Evolutionary conservation across 2,329 filamentous ascomycete species (phyloP), one percentile per base, ranked within the genome.

Genomic region (Cordyceps tenuipes): DNA sequence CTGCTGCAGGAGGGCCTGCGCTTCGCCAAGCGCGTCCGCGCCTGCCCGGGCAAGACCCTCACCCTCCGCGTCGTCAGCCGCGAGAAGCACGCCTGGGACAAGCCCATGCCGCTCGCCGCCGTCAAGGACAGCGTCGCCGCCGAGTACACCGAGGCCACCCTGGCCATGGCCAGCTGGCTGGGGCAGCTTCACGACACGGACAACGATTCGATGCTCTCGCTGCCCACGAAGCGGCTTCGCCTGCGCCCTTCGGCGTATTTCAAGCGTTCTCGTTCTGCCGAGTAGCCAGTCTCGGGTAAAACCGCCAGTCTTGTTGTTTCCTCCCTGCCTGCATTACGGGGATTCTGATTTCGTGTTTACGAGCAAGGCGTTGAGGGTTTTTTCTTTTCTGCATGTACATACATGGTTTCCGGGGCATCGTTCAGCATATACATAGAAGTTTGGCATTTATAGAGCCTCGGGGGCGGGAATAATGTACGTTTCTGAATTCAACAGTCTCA

Each of bases 1-100:
- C 70, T 87, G n/a, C 76, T 84, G 10, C 74, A 73, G 2, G 84
- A 87, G 67, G 83, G 82, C 12, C 74, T 86, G 62, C 75, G 77
- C 5, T 86, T 91, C 63, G 79, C 82, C 12, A 77, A 83, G 56
- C 76, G 86, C 21, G 70, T 91, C 9, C 69, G 75, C 52, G 52
- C 62, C 5, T 62, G 66, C 10, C 48, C 57, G 8, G 29, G 34
- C 8, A 73, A 72, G 62, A 62, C 65, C 13, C 67, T 75, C 58
- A 74, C 69, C 4, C 62, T 76, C 31, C 75, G 78, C n/a, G 64
- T 80, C 9, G 77, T 80, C 3, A 66, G 74, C 41, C 73, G 72
- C 10, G 77, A 79, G 64, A 75, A 74, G 60, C 78, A 80, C 61
- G 78, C 71, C 1, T 80, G 78, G 78, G 77, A 80, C 62, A 78